phyloP scores from a whole-genome alignment of 2,329 filamentous ascomycete species.

The Botrytis deweyae region DNA sequence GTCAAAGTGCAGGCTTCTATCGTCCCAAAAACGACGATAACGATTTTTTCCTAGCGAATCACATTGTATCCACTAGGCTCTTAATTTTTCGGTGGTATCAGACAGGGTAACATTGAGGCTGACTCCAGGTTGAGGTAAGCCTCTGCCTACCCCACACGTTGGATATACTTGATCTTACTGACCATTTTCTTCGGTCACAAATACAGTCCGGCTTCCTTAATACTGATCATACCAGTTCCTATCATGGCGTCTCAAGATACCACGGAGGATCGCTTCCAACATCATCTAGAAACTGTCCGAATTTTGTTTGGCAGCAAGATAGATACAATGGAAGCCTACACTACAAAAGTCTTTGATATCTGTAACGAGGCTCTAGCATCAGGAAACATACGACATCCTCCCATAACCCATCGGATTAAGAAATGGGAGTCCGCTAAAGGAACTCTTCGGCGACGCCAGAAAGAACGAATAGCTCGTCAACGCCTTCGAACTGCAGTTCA shows the following conservation, averaged over 20 bases:
- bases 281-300: neutral
- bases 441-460: neutral
- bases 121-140: neutral
- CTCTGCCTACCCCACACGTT: neutral
- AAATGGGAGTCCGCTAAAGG: neutral
- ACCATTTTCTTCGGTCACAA: neutral
- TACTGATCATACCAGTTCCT: neutral
- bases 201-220: neutral
- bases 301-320: neutral
- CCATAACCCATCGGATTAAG: neutral
- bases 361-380: neutral
- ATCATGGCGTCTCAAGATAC: neutral
- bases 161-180: neutral
- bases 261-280: neutral
- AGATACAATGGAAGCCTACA: constrained; percentile 1
- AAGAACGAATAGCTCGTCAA: neutral
- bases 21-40: no score
- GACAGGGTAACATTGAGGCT: neutral
- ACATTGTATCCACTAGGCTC: neutral
- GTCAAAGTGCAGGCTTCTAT: no score
- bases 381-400: neutral
- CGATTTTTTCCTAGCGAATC: neutral
- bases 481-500: neutral
- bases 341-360: neutral
- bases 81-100: neutral